Conservation (phyloP, 2,329 filamentous ascomycete species). For the Stachybotrys echinatus region DNA sequence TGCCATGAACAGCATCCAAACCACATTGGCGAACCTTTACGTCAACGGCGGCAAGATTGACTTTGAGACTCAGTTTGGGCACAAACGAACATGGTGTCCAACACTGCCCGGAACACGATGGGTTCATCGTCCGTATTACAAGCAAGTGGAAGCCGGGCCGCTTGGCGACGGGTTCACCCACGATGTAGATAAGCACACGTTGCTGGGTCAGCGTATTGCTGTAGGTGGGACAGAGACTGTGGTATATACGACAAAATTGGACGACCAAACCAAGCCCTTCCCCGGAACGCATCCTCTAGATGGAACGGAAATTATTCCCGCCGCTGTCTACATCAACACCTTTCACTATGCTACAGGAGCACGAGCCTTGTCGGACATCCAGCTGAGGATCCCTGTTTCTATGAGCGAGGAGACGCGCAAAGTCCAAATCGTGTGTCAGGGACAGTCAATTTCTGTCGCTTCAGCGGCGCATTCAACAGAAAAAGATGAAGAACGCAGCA, state of each 20-base stretch:
- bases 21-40: neutral
- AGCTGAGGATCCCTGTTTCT: constrained; percentile 4
- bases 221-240: constrained; percentile 3
- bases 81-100: neutral
- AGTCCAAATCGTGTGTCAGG: neutral
- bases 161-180: neutral
- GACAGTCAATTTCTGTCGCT: neutral
- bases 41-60: neutral
- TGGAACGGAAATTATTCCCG: constrained; percentile 7
- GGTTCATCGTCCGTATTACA: constrained; percentile 1
- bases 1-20: neutral
- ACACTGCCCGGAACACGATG: neutral
- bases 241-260: constrained; percentile 3
- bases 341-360: constrained; percentile 5
- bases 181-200: constrained; percentile 3
- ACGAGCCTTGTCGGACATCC: constrained; percentile 1
- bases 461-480: neutral
- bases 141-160: neutral
- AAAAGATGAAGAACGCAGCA: neutral
- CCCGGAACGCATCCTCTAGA: constrained; percentile 6
- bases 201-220: constrained; percentile 3
- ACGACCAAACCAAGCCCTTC: constrained; percentile 5
- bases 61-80: neutral
- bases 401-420: constrained; percentile 3
- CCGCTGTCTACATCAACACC: constrained; percentile 5